These are phyloP conservation scores for Daldinia vernicosa DNA, from an alignment of 495 filamentous ascomycete species.

Conservation along the genomic window DNA sequence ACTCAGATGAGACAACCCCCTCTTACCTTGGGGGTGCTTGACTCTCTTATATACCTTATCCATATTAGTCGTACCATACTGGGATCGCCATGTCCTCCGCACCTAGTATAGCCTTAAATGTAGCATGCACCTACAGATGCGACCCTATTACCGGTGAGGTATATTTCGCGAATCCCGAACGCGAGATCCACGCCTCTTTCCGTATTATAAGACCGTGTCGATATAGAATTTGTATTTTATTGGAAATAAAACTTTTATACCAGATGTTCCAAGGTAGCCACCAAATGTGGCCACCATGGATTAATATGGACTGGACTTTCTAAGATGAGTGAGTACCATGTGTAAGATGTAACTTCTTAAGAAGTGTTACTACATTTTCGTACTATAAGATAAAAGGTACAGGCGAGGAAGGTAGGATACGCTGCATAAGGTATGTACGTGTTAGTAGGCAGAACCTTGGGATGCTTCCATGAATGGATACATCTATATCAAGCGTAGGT, in stretches of 20 bases:
- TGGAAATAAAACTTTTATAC: neutral
- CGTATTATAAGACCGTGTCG: neutral
- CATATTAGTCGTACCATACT: neutral
- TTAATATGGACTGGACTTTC: neutral
- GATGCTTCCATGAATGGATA: neutral
- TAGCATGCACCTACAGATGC: neutral
- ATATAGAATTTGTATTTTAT: neutral
- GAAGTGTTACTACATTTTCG: neutral
- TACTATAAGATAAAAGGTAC: neutral
- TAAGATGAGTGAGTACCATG: neutral
- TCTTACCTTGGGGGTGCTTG: neutral
- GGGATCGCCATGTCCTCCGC: neutral
- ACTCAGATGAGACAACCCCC: neutral
- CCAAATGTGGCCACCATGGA: neutral
- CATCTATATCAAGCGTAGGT: too few relatives aligned
- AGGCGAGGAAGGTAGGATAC: neutral
- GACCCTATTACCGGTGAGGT: neutral
- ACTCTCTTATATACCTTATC: neutral
- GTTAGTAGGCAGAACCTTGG: neutral
- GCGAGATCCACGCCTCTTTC: neutral
- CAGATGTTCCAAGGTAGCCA: neutral
- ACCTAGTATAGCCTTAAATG: neutral
- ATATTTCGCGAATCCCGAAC: conserved; percentile 3
- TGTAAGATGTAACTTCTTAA: neutral
- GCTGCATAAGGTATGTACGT: neutral